Evolutionary conservation across 2,329 filamentous ascomycete species (phyloP).

Genomic region (Trichoderma sp.): DNA sequence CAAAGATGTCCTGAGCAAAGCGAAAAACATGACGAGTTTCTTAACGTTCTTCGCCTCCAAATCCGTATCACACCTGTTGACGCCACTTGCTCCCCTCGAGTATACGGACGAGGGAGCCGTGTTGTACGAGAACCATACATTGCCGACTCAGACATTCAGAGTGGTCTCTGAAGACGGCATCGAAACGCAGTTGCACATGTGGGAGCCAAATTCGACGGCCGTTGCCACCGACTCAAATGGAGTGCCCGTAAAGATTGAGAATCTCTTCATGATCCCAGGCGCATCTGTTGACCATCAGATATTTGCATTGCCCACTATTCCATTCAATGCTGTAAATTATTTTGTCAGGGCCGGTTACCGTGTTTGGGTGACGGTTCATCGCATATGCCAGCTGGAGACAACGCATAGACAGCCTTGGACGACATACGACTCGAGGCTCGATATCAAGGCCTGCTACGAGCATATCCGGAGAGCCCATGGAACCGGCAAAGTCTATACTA

Average conservation of each 20-base stretch:
- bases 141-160: conserved; percentile 45
- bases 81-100: conserved; percentile 57
- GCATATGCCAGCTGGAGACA: conserved; percentile 56
- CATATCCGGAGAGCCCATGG: conserved; percentile 49
- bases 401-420: conserved; percentile 56
- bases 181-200: conserved; percentile 56
- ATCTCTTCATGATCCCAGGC: conserved; percentile 63
- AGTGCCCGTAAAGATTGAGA: conserved; percentile 36
- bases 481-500: conserved; percentile 51
- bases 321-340: conserved; percentile 65
- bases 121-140: conserved; percentile 57
- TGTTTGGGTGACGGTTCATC: conserved; percentile 59
- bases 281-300: conserved; percentile 65
- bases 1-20: conserved; percentile 46
- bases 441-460: conserved; percentile 58
- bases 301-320: conserved; percentile 62
- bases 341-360: conserved; percentile 62
- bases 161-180: conserved; percentile 57
- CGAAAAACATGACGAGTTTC: conserved; percentile 51
- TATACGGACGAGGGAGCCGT: conserved; percentile 48
- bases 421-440: conserved; percentile 60
- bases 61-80: conserved; percentile 55
- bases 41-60: conserved; percentile 58
- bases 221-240: conserved; percentile 34
- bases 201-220: conserved; percentile 50